These are phyloP conservation scores for Pseudocercospora fuligena DNA, from an alignment of 2,329 filamentous ascomycete genomes.

Conservation along the genomic window DNA sequence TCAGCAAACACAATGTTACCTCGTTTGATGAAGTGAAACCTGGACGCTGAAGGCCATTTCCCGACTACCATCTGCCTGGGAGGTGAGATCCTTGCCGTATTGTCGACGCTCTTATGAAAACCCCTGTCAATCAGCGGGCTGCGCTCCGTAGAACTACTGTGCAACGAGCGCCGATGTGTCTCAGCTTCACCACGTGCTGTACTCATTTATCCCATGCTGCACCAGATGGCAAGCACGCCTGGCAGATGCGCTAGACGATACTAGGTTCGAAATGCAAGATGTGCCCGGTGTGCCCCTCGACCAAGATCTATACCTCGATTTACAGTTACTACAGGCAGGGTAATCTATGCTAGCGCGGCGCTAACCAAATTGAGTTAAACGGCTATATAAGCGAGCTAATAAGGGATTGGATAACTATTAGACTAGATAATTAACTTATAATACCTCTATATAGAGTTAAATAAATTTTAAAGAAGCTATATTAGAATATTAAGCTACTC, in stretches of 20 bases:
- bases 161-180: not conserved
- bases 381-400: no score
- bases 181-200: slow-evolving; percentile 1
- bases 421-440: no score
- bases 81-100: not conserved
- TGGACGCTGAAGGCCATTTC: not conserved
- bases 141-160: not conserved
- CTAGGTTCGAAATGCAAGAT: not conserved
- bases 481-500: no score
- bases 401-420: no score
- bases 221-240: not conserved
- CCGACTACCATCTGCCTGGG: not conserved
- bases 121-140: not conserved
- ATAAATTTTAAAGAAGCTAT: no score
- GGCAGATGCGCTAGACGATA: not conserved
- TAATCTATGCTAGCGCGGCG: no score
- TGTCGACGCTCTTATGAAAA: not conserved
- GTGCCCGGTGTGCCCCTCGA: not conserved
- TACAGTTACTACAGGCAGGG: no score
- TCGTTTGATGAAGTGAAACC: not conserved
- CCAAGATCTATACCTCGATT: no score
- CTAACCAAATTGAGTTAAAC: no score
- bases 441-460: no score
- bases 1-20: not conserved
- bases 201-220: slow-evolving; percentile 1